Base-by-base conservation (phyloP, 768 basidiomycete genomes). In the Amanita phalloides region DNA sequence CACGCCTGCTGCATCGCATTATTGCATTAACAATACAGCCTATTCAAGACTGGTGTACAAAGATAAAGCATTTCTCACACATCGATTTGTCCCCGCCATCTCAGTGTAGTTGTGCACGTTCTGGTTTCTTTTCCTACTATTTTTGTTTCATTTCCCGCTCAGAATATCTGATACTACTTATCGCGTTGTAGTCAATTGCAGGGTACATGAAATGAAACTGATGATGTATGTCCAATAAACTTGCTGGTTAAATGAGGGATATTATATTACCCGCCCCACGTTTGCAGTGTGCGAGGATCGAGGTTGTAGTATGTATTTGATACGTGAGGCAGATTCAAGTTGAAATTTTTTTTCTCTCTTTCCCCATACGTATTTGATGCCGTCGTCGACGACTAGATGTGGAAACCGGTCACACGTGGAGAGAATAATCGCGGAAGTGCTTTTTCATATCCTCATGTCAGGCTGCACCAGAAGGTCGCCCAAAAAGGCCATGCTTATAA, bases 71-170 rank as follows among this genome's bases (percentile, higher is more conserved):
- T 55, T 43, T 56, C 51, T 33, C 52, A 45, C 36, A 44, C 43
- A 30, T 54, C 49, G 55, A 57, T 56, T 51, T 59, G 44, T 45
- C 55, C 43, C 50, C 47, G 45, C 54, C 59, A 51, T 60, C 58
- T 51, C 58, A 9, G 28, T 59, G 25, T 44, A 17, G 52, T 61
- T 61, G 60, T 63, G 45, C 61, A 46, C 37, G 45, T 33, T 28
- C 17, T 17, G 17, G 17, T 28, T 28, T 6, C 23, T 52, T 45
- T 51, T 39, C 32, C 32, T 32, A 32, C 28, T 30, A 30, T 33
- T 42, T 13, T 7, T 25, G 17, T 25, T 13, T 35, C 35, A 32
- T 21, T 39, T 35, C 43, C n/a, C 25, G 3, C n/a, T 20, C 38
- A 26, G 21, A 37, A 37, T n/a, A 6, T 49, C 23, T 49, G 35